Base-by-base conservation (phyloP, 108 stramenopile genomes). In the Bacterosira constricta region DNA sequence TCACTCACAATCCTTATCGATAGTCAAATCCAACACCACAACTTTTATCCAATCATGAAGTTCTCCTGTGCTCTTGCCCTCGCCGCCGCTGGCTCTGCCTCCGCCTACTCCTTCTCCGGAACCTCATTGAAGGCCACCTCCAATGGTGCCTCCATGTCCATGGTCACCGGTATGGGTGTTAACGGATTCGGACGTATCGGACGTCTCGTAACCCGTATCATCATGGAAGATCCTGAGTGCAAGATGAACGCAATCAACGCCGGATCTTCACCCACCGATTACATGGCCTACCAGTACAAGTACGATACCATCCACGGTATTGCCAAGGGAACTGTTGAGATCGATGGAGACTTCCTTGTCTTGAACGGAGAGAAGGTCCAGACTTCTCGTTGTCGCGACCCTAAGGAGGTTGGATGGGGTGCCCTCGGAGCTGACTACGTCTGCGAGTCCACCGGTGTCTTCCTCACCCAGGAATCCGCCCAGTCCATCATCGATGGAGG, bases 221-320 rank as follows among this genome's bases (percentile, higher is more conserved):
- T 97, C 85, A 88, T 95, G 87, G 94, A 96, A 58, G 91, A 96
- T 71, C 84, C 87, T 9, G 92, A 88, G 55, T 75, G 83, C 82
- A 85, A 94, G 57, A 80, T 97, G 35, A 89, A 88, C 67, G 90
- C 80, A 52, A 96, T 98, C 89, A 98, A 98, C 91, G 95, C 97
- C 52, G 97, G 97, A 71, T 91, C 90, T 66, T 96, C 96, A 80
- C 90, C 93, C 73, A 83, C 95, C 58, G 95, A 97, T 55, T 97
- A 98, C 97, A 97, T 97, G 96, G 96, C 96, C 70, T 99, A 99
- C 97, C 96, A 97, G 76, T 95, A 96, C 95, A 97, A 97, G 95
- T 98, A 98, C 88, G 98, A 99, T 88, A 89, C 97, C 83, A 95
- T 97, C 81, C 97, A 99, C 91, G 97, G 97, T 74, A 89, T 83